Evolutionary conservation across 1,284 basidiomycete genomes (phyloP).

Genomic region (Papiliotrema laurentii): DNA sequence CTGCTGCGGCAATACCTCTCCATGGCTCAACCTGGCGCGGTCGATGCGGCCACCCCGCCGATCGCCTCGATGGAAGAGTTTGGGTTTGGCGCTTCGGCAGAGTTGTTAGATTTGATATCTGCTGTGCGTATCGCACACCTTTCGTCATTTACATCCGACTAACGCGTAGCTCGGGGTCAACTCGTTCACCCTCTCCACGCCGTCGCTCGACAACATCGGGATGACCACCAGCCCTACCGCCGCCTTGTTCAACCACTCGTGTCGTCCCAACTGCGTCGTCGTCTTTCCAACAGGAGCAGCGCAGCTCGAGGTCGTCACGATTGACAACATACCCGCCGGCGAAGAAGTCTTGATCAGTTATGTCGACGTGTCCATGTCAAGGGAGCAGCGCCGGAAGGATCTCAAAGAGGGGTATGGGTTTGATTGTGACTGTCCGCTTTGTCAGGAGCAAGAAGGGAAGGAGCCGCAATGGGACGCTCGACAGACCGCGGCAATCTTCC

Average conservation of each 20-base stretch:
- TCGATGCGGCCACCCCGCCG: slow-evolving; percentile 17
- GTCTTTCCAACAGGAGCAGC: slow-evolving; percentile 65
- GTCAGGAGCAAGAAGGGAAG: slow-evolving; percentile 35
- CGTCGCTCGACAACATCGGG: slow-evolving; percentile 71
- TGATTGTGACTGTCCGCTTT: slow-evolving; percentile 65
- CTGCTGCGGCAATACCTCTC: slow-evolving; percentile 41
- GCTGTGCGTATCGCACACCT: slow-evolving; percentile 24
- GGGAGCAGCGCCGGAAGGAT: slow-evolving; percentile 55
- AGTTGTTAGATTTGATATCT: slow-evolving; percentile 39
- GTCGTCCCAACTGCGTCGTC: slow-evolving; percentile 80
- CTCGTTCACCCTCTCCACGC: slow-evolving; percentile 75
- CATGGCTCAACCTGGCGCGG: slow-evolving; percentile 8
- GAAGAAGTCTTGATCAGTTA: slow-evolving; percentile 82
- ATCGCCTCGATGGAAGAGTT: slow-evolving; percentile 31
- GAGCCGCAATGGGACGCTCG: slow-evolving; percentile 65
- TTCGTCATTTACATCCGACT: background rate
- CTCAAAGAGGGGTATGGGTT: slow-evolving; percentile 76
- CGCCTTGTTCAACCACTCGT: slow-evolving; percentile 87
- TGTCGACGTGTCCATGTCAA: slow-evolving; percentile 73
- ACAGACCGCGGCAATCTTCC: slow-evolving; percentile 51
- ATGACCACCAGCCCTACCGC: slow-evolving; percentile 69
- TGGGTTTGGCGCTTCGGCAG: slow-evolving; percentile 31
- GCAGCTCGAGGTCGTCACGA: slow-evolving; percentile 63
- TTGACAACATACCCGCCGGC: slow-evolving; percentile 59
- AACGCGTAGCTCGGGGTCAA: slow-evolving; percentile 71